phyloP scores from a whole-genome alignment of 139 green algal genomes.

The Coelastrella sp. region DNA sequence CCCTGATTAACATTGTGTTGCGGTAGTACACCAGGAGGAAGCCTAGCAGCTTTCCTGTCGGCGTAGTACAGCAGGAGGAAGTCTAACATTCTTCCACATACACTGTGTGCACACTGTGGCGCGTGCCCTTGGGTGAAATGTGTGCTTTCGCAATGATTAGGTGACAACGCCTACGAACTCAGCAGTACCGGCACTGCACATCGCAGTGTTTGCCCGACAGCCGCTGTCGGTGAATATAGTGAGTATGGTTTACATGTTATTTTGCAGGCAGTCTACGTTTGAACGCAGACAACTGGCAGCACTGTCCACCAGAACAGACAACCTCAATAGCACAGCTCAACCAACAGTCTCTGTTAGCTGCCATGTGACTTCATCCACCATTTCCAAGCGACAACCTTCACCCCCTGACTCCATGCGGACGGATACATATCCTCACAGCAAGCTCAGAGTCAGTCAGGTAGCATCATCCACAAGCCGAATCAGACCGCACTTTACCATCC shows the following conservation, averaged over 20 bases:
- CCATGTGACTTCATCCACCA: background rate
- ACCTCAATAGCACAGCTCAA: background rate
- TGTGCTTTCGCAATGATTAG: background rate
- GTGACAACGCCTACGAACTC: background rate
- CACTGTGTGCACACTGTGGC: too few species aligned
- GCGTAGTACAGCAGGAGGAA: too few species aligned
- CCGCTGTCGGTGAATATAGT: background rate
- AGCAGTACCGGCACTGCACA: background rate
- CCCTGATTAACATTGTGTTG: too few species aligned
- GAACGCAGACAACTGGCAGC: background rate
- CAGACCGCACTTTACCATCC: background rate
- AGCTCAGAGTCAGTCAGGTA: background rate
- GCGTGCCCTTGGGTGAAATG: too few species aligned
- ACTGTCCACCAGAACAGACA: background rate
- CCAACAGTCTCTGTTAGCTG: slow-evolving; percentile 22
- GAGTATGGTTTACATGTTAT: background rate
- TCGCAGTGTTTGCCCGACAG: too few species aligned
- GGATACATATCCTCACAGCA: background rate
- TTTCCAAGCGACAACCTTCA: background rate
- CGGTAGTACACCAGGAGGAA: too few species aligned
- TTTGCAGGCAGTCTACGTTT: background rate
- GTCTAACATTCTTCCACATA: too few species aligned
- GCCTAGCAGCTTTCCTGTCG: too few species aligned
- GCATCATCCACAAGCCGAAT: background rate
- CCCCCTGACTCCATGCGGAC: background rate